These are phyloP conservation scores for Ogataea methylovora DNA, from an alignment of 805 yeast species.

Conservation along the genomic window DNA sequence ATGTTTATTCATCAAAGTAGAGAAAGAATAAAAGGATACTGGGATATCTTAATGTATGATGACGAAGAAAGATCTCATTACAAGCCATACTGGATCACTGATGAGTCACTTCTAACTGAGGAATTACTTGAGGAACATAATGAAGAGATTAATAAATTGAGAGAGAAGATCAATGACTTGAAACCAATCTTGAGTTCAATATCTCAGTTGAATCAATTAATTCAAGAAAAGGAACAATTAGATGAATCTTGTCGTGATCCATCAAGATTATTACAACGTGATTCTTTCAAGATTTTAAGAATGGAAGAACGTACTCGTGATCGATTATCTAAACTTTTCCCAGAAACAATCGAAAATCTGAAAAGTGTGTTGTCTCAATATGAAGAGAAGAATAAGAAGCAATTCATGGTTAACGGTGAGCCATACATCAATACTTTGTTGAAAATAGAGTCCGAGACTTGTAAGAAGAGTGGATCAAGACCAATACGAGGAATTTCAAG, in stretches of 20 bases:
- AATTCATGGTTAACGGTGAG: constrained; percentile 40
- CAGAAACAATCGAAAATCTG: constrained; percentile 49
- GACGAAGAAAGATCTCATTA: constrained; percentile 43
- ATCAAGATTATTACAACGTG: constrained; percentile 64
- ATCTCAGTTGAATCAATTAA: constrained; percentile 44
- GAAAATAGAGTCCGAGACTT: constrained; percentile 25
- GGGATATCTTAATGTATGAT: constrained; percentile 57
- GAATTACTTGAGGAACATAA: constrained; percentile 57
- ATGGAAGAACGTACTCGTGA: constrained; percentile 76
- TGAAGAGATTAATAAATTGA: constrained; percentile 45
- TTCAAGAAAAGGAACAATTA: constrained; percentile 53
- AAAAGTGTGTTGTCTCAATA: constrained; percentile 39
- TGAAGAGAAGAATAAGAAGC: constrained; percentile 32
- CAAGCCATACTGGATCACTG: constrained; percentile 30
- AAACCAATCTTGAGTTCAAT: constrained; percentile 52
- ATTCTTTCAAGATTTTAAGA: constrained; percentile 69
- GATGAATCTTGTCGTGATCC: constrained; percentile 73
- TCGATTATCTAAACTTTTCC: constrained; percentile 58
- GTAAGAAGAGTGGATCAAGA: constrained; percentile 8
- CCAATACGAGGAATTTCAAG: background rate
- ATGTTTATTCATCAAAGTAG: constrained; percentile 61
- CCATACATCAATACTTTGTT: constrained; percentile 34
- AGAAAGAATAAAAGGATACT: constrained; percentile 47
- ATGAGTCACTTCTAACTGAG: constrained; percentile 43
- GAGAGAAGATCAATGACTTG: constrained; percentile 40